phyloP scores from a whole-genome alignment of 2,329 filamentous ascomycete species.

The Chrysosphaeria jannelii region DNA sequence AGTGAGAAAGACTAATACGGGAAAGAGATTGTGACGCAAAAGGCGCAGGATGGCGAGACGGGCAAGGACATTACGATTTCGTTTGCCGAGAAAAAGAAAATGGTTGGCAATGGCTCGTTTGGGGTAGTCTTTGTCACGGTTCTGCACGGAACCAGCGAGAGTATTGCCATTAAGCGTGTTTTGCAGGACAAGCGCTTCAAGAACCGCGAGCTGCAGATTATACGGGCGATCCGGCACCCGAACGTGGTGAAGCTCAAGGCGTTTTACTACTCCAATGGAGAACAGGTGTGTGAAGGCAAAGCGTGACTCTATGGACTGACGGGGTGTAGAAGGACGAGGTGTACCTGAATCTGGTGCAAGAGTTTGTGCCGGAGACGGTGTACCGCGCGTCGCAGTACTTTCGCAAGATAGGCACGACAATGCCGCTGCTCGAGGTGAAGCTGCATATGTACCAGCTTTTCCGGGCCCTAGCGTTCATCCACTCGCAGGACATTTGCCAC shows the following conservation, averaged over 20 bases:
- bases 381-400: constrained; percentile 96
- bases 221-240: constrained; percentile 94
- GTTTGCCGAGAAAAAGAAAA: constrained; percentile 96
- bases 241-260: constrained; percentile 98
- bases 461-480: constrained; percentile 91
- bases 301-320: not conserved
- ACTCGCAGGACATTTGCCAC: constrained; percentile 97
- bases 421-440: constrained; percentile 97
- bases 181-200: constrained; percentile 99
- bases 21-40: constrained; percentile 98
- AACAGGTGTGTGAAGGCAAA: constrained; percentile 38
- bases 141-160: constrained; percentile 86
- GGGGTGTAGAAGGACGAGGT: constrained; percentile 67
- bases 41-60: constrained; percentile 92
- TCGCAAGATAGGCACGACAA: constrained; percentile 99
- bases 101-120: constrained; percentile 95
- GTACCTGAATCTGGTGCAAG: constrained; percentile 90
- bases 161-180: constrained; percentile 96
- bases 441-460: constrained; percentile 99
- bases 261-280: constrained; percentile 98
- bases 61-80: constrained; percentile 91
- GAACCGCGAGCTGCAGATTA: constrained; percentile 98
- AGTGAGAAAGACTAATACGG: too few relatives aligned
- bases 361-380: constrained; percentile 94
- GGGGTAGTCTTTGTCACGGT: constrained; percentile 98